Evolutionary conservation across 441 rosid genomes (phyloP), one percentile per base, ranked within the genome.

Genomic region (Populus tomentosa): DNA sequence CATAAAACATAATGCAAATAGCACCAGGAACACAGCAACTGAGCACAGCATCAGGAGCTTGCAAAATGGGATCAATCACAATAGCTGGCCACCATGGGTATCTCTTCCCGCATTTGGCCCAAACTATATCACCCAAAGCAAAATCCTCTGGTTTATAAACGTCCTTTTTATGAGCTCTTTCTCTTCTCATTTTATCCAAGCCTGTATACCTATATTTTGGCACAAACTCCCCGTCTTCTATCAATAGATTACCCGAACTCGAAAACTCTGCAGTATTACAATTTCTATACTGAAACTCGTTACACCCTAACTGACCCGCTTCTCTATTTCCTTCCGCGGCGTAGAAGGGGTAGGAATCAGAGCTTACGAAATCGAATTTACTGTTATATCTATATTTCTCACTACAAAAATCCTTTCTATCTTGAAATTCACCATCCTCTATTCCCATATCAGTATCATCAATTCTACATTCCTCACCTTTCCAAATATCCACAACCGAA

Each of bases 41-140:
- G 75, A 94, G 85, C 69, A 96, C 99, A 21, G 92, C 74, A 73
- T 85, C 87, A 59, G 99, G 99, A 78, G 97, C 99, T 77, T 90
- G 85, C 69, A 84, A 67, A 72, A 86, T 72, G 5, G 99, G 98
- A 82, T 96, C 98, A 18, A 96, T 92, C 75, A 94, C 97, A 62
- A 89, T 75, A 61, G 88, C 99, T 16, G 99, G 99, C 99, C 99
- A 94, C 79, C 97, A 88, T 6, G 98, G 99, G 78, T 83, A 89
- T 56, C 82, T 89, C 86, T 92, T 96, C 87, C 99, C 98, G 74
- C 98, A 94, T 83, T 92, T 96, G 16, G 90, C 99, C 98, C 99
- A 96, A 76, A 92, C 93, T 38, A 92, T 78, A 85, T 96, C 98
- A 10, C 93, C 93, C 82, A 90, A 79, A 61, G 90, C 85, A 84